Conservation (phyloP, 2,329 filamentous ascomycete species). For the Didymella keratinophila region DNA sequence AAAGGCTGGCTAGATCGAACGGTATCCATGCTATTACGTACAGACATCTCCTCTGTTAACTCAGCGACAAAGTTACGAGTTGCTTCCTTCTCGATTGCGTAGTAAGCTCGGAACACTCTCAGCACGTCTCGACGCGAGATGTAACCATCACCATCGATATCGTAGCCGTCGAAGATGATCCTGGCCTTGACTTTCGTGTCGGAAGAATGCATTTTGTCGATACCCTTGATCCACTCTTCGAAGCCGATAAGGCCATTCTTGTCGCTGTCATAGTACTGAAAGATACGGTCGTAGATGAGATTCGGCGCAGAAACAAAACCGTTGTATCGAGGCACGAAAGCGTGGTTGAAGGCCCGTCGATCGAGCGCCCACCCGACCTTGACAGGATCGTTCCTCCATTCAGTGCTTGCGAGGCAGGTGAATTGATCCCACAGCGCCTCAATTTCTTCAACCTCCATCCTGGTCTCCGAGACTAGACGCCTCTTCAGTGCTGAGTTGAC, state of each 20-base stretch:
- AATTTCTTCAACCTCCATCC: slow-evolving; percentile 80
- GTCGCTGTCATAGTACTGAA: slow-evolving; percentile 94
- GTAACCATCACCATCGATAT: slow-evolving; percentile 86
- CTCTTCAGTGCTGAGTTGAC: slow-evolving; percentile 74
- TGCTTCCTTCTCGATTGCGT: slow-evolving; percentile 87
- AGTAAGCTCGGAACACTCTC: slow-evolving; percentile 91
- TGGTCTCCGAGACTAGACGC: slow-evolving; percentile 59
- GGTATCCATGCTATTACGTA: slow-evolving; percentile 55
- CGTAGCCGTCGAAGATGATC: slow-evolving; percentile 85
- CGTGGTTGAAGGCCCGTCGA: slow-evolving; percentile 89
- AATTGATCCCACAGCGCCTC: slow-evolving; percentile 98
- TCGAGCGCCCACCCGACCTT: slow-evolving; percentile 85
- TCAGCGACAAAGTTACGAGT: slow-evolving; percentile 81
- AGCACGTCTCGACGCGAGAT: slow-evolving; percentile 87
- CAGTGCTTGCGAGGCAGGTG: slow-evolving; percentile 87
- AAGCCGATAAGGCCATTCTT: slow-evolving; percentile 90
- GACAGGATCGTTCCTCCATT: slow-evolving; percentile 83
- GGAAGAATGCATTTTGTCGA: slow-evolving; percentile 67
- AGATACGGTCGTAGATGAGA: slow-evolving; percentile 94
- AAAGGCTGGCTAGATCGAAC: slow-evolving; percentile 57
- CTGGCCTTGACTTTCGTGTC: slow-evolving; percentile 57
- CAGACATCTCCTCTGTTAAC: slow-evolving; percentile 78
- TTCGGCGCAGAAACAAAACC: slow-evolving; percentile 80
- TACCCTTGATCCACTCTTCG: slow-evolving; percentile 84
- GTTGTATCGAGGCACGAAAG: slow-evolving; percentile 85